These are phyloP conservation scores for Hylodesmum podocarpum DNA, from an alignment of 306 rosid species.

Conservation along the genomic window DNA sequence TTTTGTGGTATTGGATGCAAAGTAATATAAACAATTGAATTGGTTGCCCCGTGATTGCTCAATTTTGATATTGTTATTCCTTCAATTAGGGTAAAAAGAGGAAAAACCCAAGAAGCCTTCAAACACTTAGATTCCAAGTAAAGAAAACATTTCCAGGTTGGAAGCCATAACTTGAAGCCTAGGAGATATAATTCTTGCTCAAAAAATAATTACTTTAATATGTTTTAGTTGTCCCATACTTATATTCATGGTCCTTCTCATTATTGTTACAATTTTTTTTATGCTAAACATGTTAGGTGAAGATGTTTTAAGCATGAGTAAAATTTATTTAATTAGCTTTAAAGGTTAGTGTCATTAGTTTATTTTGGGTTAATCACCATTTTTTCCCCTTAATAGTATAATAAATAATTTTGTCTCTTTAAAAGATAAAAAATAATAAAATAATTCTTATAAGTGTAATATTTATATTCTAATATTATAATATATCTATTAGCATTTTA, in stretches of 20 bases:
- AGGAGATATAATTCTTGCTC: neutral
- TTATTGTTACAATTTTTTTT: neutral
- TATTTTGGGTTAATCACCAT: too few relatives aligned
- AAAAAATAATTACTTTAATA: neutral
- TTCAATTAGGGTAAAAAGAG: neutral
- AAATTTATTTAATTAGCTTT: too few relatives aligned
- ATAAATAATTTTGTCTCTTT: too few relatives aligned
- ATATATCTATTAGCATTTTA: too few relatives aligned
- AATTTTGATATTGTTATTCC: too few relatives aligned
- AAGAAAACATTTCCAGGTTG: conserved; percentile 22
- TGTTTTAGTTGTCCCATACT: neutral
- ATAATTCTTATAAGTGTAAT: too few relatives aligned
- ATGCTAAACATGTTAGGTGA: too few relatives aligned
- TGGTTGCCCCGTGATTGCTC: neutral
- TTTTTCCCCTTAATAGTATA: too few relatives aligned
- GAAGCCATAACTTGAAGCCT: conserved; percentile 23
- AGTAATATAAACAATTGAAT: neutral
- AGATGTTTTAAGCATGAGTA: too few relatives aligned
- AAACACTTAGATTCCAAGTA: conserved; percentile 1
- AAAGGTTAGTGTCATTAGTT: too few relatives aligned
- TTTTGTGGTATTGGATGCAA: neutral
- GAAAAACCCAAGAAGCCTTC: neutral
- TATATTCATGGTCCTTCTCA: neutral
- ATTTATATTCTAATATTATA: too few relatives aligned
- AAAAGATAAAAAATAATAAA: too few relatives aligned